Evolutionary conservation across 805 yeast species (phyloP), one percentile per base, ranked within the genome.

Genomic region (Pichia membranifaciens): DNA sequence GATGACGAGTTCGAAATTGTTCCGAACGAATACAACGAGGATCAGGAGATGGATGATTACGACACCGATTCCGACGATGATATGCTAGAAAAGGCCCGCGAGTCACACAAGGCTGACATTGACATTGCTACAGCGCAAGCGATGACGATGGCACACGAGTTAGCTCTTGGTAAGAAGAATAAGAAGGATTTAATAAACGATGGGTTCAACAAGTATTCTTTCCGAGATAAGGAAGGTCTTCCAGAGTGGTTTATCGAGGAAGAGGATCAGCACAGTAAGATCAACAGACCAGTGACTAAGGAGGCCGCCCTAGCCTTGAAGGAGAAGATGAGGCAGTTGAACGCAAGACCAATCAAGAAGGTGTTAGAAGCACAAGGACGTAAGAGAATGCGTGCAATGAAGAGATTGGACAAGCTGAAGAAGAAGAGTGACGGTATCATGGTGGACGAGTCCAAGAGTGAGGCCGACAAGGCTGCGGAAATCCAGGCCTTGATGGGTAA

Each of bases 171-270:
- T 9, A 89, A 87, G 59, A 85, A 75, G 71, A 79, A 82, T 43
- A 89, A 84, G 62, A 83, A 87, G 57, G 96, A 89, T 59, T 71
- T 91, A 48, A 71, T 87, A n/a, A 88, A 89, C 59, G 97, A 93
- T 58, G 96, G 96, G 36, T 87, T 85, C 67, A 88, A 91, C 66
- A 82, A 87, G 65, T 87, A 88, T 56, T 81, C 98, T 2, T 91
- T 93, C 75, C 78, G 97, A 57, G 98, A 93, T 58, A 74, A 71
- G 38, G 97, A 90, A 25, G 88, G 89, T 13, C 72, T 93, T 46
- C 99, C 99, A 1, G 89, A 81, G n/a, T 93, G 99, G 99, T 93
- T 93, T 61, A 49, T 86, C 38, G 98, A 93, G 56, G 99, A 93
- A 55, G 99, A 93, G 65, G 79, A 77, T 61, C 73, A 72, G 60